Evolutionary conservation across 495 filamentous ascomycete species (phyloP), one percentile per base, ranked within the genome.

Genomic region (Immersiella caudata): DNA sequence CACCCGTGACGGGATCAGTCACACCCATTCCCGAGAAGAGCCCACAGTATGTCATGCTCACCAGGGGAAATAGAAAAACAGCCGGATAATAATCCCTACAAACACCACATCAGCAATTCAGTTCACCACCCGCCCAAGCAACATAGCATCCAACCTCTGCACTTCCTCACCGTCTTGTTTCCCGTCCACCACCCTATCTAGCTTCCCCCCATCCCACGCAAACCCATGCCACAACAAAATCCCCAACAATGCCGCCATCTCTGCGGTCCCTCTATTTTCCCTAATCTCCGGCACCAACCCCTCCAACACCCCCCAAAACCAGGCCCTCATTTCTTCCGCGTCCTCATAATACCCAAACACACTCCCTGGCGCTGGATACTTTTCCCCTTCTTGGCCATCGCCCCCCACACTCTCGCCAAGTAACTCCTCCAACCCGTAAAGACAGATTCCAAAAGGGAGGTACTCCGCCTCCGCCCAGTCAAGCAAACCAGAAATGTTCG

Each of bases 381-480:
- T 21, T 40, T 65, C 72, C 9, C 74, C 71, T 21, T 68, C 64
- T 27, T 33, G 66, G 16, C 73, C 71, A 18, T 50, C 7, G 4
- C 35, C 24, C 1, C 21, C 57, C 52, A 74, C 24, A 8, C 21
- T 56, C 65, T 80, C 78, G 12, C 86, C 84, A 0, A 88, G 75
- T 1, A 88, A 65, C 69, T 83, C 80, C 67, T 88, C 85, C 1
- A 88, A 68, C 1, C 85, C 85, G 65, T 88, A 87, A 59, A 87
- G 71, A 29, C 80, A 81, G 12, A 83, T 77, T 7, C 86, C 86
- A 70, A 85, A 86, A 14, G 86, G 85, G 18, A 88, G 72, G 56
- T 72, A 78, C 71, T 88, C 86, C 0, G 82, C 83, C 68, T 89
- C 87, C 0, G 85, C 84, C 87, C 87, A 91, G 67, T 88, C 86